A percentile compares a stretch with the other conserved stretches of the same genome.
phyloP scores from a whole-genome alignment of 164 flowering plant genomes.

The Vitis amurensis region DNA sequence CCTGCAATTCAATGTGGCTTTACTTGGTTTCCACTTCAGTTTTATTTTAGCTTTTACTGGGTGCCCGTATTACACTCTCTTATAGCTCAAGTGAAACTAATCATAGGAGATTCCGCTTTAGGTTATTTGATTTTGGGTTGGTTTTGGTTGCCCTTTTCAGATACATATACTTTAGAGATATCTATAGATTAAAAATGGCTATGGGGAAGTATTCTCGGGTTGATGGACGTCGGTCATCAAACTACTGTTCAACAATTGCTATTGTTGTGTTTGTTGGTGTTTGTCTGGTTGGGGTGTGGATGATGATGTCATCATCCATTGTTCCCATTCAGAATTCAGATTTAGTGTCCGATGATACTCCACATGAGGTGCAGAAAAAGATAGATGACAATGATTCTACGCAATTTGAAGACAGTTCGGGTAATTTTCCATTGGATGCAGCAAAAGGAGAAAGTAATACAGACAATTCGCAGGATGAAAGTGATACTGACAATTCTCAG shows the following conservation, averaged over 20 bases:
- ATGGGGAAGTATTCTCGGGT: slow-evolving; percentile 44
- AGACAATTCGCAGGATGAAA: slow-evolving; percentile 18
- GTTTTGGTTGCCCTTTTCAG: slow-evolving; percentile 2
- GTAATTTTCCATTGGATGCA: slow-evolving; percentile 27
- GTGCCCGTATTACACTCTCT: too few species aligned
- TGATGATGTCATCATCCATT: slow-evolving; percentile 44
- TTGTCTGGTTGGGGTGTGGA: slow-evolving; percentile 52
- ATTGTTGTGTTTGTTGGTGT: slow-evolving; percentile 40
- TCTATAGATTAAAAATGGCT: slow-evolving; percentile 32
- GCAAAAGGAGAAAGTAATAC: slow-evolving; percentile 18
- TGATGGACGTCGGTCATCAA: slow-evolving; percentile 43
- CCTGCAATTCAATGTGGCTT: too few species aligned
- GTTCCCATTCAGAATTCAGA: slow-evolving; percentile 28
- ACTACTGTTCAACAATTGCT: slow-evolving; percentile 36
- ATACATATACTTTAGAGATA: neutral
- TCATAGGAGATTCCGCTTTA: neutral
- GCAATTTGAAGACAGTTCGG: slow-evolving; percentile 40
- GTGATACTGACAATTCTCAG: slow-evolving; percentile 7
- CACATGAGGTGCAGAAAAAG: slow-evolving; percentile 10
- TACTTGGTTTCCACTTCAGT: too few species aligned
- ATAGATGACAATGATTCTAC: slow-evolving; percentile 18
- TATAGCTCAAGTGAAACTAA: too few species aligned
- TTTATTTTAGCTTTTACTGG: too few species aligned
- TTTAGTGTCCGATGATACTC: slow-evolving; percentile 11
- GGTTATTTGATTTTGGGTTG: neutral